Conservation (phyloP, 1,284 basidiomycete species). For the Cryptococcus maquisensis region DNA sequence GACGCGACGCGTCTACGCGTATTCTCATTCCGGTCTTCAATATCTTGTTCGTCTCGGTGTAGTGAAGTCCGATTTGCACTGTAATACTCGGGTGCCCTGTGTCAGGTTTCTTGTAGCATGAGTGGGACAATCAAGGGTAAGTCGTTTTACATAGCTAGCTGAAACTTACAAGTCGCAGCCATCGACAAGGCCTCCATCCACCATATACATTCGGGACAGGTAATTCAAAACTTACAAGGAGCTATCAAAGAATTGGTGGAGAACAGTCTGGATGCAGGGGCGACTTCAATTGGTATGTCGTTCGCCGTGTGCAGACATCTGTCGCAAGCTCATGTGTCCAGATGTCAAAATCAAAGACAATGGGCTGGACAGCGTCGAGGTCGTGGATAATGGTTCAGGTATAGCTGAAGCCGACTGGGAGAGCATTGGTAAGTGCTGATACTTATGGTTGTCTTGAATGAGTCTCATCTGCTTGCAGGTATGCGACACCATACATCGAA, state of each 20-base stretch:
- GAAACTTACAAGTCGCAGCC: conserved; percentile 38
- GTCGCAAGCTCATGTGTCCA: conserved; percentile 37
- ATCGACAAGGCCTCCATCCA: conserved; percentile 77
- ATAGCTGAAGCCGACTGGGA: conserved; percentile 74
- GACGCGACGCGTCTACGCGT: too few relatives aligned
- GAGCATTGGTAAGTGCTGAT: conserved; percentile 61
- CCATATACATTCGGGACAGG: conserved; percentile 86
- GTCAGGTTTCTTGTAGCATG: conserved; percentile 2
- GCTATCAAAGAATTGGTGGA: conserved; percentile 96
- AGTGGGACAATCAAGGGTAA: conserved; percentile 14
- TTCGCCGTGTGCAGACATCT: neutral
- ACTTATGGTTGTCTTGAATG: neutral
- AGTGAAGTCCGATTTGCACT: too few relatives aligned
- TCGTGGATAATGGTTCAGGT: conserved; percentile 88
- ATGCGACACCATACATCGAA: conserved; percentile 95
- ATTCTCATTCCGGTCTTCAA: too few relatives aligned
- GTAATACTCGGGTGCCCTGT: too few relatives aligned
- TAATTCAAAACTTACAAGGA: conserved; percentile 86
- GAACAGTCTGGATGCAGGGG: conserved; percentile 90
- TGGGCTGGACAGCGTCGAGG: conserved; percentile 80
- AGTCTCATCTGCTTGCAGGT: conserved; percentile 50
- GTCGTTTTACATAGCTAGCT: neutral
- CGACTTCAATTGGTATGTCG: conserved; percentile 73
- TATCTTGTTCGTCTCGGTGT: too few relatives aligned
- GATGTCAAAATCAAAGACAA: conserved; percentile 89